These are phyloP conservation scores for Colletotrichum musae DNA, from an alignment of 2,329 filamentous ascomycete genomes.

Conservation along the genomic window DNA sequence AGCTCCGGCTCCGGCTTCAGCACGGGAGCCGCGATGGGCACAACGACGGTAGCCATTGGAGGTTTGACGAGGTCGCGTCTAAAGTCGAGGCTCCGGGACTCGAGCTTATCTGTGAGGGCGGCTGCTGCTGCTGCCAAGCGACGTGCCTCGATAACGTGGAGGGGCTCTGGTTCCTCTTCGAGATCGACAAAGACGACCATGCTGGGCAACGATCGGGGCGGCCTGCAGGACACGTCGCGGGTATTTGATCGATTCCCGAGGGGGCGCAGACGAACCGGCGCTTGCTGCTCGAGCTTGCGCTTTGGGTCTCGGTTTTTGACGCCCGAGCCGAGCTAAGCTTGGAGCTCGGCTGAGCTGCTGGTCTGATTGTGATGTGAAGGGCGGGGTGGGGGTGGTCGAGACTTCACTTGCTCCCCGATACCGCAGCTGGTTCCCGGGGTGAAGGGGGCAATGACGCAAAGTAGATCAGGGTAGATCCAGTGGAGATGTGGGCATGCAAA, in stretches of 20 bases:
- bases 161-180: conserved; percentile 43
- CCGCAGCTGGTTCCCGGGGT: conserved; percentile 33
- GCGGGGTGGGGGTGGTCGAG: conserved; percentile 31
- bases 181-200: conserved; percentile 46
- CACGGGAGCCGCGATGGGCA: conserved; percentile 4
- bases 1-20: background rate
- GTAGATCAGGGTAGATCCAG: conserved; percentile 27
- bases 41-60: background rate
- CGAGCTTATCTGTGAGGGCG: conserved; percentile 31
- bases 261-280: conserved; percentile 11
- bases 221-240: background rate
- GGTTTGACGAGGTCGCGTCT: conserved; percentile 14
- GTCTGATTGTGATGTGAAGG: conserved; percentile 23
- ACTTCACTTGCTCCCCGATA: conserved; percentile 28
- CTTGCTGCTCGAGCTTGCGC: conserved; percentile 22
- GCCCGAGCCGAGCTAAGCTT: conserved; percentile 31
- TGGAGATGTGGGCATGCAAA: conserved; percentile 9
- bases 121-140: conserved; percentile 31
- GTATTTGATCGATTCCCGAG: conserved; percentile 23
- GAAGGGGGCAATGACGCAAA: conserved; percentile 31
- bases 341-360: too few relatives aligned
- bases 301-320: conserved; percentile 32
- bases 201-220: background rate
- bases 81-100: conserved; percentile 26
- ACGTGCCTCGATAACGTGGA: conserved; percentile 32